phyloP scores from a whole-genome alignment of 768 basidiomycete species.

The Termitomyces sp. region DNA sequence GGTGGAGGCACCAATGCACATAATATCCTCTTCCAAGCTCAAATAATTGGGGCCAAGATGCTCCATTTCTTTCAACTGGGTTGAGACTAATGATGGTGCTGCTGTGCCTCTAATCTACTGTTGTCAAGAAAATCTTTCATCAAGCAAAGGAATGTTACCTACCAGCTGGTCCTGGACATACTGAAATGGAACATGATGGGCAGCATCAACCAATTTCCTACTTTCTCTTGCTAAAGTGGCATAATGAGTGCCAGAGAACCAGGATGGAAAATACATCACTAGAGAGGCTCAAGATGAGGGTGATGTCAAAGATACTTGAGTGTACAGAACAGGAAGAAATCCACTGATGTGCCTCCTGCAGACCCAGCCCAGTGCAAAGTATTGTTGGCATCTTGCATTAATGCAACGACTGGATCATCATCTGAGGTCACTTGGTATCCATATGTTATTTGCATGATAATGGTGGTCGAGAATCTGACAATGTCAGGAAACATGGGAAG shows the following conservation, averaged over 20 bases:
- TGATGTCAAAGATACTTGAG: slow-evolving; percentile 23
- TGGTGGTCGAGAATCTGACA: slow-evolving; percentile 10
- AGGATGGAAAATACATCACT: no score
- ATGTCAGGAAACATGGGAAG: background rate
- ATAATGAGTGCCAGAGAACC: slow-evolving; percentile 27
- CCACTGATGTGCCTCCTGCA: slow-evolving; percentile 16
- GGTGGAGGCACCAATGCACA: slow-evolving; percentile 14
- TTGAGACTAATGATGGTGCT: slow-evolving; percentile 15
- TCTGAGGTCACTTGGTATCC: slow-evolving; percentile 27
- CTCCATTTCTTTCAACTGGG: slow-evolving; percentile 10
- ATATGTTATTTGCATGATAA: slow-evolving; percentile 25
- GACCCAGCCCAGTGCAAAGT: slow-evolving; percentile 20
- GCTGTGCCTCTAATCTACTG: slow-evolving; percentile 17
- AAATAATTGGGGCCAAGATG: background rate
- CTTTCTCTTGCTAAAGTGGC: slow-evolving; percentile 13
- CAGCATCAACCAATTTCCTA: slow-evolving; percentile 11
- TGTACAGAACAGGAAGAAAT: slow-evolving; percentile 24
- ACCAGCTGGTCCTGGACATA: slow-evolving; percentile 30
- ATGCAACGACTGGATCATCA: slow-evolving; percentile 34
- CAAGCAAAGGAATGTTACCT: background rate
- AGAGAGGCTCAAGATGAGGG: no score
- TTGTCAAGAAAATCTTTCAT: background rate
- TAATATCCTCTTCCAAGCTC: slow-evolving; percentile 14
- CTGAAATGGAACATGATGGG: slow-evolving; percentile 26
- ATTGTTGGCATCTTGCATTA: slow-evolving; percentile 28